Evolutionary conservation across 1,139 yeast genomes (phyloP).

Genomic region (Suhomyces maxii): DNA sequence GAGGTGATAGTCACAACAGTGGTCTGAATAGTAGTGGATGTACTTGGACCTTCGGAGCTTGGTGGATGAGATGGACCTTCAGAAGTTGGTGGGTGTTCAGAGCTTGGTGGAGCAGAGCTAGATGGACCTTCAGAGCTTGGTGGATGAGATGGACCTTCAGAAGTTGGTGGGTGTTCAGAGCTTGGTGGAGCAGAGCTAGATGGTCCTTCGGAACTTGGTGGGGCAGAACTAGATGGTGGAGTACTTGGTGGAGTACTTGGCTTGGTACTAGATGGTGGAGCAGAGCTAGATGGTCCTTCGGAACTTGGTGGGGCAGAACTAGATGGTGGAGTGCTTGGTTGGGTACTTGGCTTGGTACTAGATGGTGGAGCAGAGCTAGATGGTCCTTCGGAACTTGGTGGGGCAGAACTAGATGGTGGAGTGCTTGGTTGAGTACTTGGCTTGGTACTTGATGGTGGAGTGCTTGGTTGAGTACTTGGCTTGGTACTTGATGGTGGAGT

Average conservation of each 20-base stretch:
- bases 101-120: neutral
- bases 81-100: conserved; percentile 3
- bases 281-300: neutral
- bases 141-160: neutral
- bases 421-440: too few relatives aligned
- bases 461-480: too few relatives aligned
- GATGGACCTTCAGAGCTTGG: neutral
- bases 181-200: conserved; percentile 2
- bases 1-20: conserved; percentile 31
- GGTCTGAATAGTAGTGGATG: conserved; percentile 13
- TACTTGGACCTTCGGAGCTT: neutral
- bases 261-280: neutral
- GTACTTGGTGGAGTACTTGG: too few relatives aligned
- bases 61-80: conserved; percentile 1
- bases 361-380: neutral
- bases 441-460: conserved; percentile 7
- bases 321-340: conserved; percentile 12
- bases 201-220: neutral
- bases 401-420: neutral
- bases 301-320: neutral
- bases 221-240: conserved; percentile 9
- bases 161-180: neutral
- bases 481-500: conserved; percentile 14
- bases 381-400: conserved; percentile 3
- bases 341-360: too few relatives aligned